Base-by-base conservation (phyloP, 2,329 filamentous ascomycete genomes). In the Metarhizium robertsii region DNA sequence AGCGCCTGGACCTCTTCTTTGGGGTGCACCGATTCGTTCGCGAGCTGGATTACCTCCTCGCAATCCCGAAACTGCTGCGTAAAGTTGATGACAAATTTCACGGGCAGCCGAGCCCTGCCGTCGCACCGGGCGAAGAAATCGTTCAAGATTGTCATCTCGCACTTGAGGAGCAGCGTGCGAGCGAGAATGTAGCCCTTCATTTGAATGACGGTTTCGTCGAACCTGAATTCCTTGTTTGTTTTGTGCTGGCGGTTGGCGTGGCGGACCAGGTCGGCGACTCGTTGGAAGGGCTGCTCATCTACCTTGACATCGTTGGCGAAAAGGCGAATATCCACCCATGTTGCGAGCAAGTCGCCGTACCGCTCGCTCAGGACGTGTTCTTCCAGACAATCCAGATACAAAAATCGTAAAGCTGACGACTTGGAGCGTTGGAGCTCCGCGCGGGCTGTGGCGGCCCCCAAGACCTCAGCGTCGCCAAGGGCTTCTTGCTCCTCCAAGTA, bases 261-360 rank as follows among this genome's bases (percentile, higher is more conserved):
- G 16, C 71, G 67, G 2, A 79, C 76, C 4, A 76, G 65, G 40
- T 77, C 66, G 6, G 70, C 70, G 1, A 81, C 75, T 0, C 69
- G 69, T 38, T 75, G 71, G 55, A 76, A 78, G 0, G 78, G 77
- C 59, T 80, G 76, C 59, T 80, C 77, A 10, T 79, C 72, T 32
- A 64, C 62, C 18, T 60, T 59, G 0, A 79, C 73, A 34, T 69
- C 61, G 0, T 49, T 50, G 3, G 56, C 40, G 30, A 60, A 61
- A 8, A 14, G 18, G 11, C 52, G 25, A 2, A 64, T 57, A 4
- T 50, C 42, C 3, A 32, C 52, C 58, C 62, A 59, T 3, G 59
- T 46, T 11, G 2, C 6, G 6, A 43, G 13, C 16, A 43, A 43
- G 10, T 43, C 40, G 6, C 40, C 40, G 16, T 43, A 43, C 6